A percentile compares a stretch with the other conserved stretches of the same genome.
phyloP scores from a whole-genome alignment of 305 asterid genomes.

The Solanum hybrid region DNA sequence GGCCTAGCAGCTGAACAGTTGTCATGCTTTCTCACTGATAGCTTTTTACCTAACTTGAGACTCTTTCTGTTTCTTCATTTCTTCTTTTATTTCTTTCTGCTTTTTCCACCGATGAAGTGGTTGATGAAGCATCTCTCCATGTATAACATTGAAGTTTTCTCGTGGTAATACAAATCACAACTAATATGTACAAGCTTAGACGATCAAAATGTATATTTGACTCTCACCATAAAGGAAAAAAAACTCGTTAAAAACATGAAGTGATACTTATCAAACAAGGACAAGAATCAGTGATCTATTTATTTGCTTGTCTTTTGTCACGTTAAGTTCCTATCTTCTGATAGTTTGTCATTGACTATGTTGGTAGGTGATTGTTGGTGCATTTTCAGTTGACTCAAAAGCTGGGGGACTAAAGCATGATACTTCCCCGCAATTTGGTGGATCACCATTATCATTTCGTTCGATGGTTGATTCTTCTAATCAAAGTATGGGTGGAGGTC shows the following conservation, averaged over 20 bases:
- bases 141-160: neutral
- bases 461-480: constrained; percentile 29
- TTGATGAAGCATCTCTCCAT: neutral
- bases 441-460: constrained; percentile 25
- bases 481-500: constrained; percentile 34
- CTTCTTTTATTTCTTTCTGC: neutral
- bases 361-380: constrained; percentile 37
- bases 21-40: neutral
- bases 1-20: neutral
- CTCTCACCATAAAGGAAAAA: neutral
- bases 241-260: neutral
- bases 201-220: neutral
- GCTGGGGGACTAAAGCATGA: constrained; percentile 20
- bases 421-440: constrained; percentile 30
- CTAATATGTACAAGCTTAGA: neutral
- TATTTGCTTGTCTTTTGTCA: neutral
- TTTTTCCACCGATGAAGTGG: neutral
- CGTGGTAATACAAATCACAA: neutral
- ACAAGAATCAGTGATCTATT: neutral
- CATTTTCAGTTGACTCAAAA: constrained; percentile 32
- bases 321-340: neutral
- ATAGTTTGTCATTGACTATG: neutral
- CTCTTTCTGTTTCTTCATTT: neutral
- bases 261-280: neutral
- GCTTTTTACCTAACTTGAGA: neutral